Base-by-base conservation (phyloP, 495 filamentous ascomycete genomes). In the Elasticomyces elasticus region DNA sequence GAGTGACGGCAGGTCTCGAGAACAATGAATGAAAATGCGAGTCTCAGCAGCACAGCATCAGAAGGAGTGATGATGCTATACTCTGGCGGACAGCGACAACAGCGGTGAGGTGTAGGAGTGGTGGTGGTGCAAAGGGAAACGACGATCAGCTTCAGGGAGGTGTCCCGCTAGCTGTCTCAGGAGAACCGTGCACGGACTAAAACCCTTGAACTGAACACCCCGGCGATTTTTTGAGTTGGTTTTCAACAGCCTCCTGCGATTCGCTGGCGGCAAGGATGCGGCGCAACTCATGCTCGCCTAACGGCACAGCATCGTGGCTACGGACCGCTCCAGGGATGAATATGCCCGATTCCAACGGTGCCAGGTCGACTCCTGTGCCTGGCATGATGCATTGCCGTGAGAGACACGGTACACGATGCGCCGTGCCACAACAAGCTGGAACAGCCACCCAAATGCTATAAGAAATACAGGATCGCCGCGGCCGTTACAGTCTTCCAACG, bases 61-160 rank as follows among this genome's bases (percentile, higher is more conserved):
- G 28, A 56, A 50, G 54, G 58, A 61, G 37, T 56, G 58, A 46
- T 56, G 54, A 55, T 55, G 37, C 58, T 56, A 30, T 46, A 48
- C 46, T 48, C 46, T 40, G 48, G n/a, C 30, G 31, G 26, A 28
- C 42, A 44, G 25, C 50, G 17, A 40, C 19, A 48, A 30, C 45
- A 48, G 24, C 45, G 26, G 20, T 20, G 51, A 54, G 51, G 26
- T 33, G 38, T 30, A 9, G 51, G 24, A 5, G 48, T 38, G 48
- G 48, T 40, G 48, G 42, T 45, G 19, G 5, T 2, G 42, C 19
- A 23, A 23, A 12, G 15, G 42, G 42, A 19, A 45, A 11, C 42
- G 20, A 19, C 19, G 20, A 26, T 23, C 20, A 43, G 40, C 6
- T 43, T 9, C 13, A 45, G 19, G 24, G 42, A 45, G 42, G 11